Evolutionary conservation across 2,329 filamentous ascomycete species (phyloP).

Genomic region (Fusarium palustre): DNA sequence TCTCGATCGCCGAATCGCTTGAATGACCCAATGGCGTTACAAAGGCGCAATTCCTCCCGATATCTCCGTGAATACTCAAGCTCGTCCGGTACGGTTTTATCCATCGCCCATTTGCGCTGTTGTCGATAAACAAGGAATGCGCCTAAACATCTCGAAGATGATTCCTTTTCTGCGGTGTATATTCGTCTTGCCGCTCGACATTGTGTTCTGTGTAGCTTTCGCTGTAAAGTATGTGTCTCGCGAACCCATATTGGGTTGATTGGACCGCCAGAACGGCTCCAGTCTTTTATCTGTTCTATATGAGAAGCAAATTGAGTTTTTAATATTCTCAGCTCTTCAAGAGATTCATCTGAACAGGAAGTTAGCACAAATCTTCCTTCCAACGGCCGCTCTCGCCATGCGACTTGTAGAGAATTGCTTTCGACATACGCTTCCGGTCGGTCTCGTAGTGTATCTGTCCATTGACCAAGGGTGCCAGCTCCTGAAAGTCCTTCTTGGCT

Average conservation of each 20-base stretch:
- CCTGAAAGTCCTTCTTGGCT: conserved; percentile 71
- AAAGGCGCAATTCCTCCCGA: conserved; percentile 63
- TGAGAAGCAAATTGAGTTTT: conserved; percentile 61
- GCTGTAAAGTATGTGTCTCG: conserved; percentile 62
- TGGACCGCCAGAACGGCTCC: conserved; percentile 65
- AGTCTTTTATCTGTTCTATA: conserved; percentile 64
- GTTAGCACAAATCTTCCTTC: conserved; percentile 10
- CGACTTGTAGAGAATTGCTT: not conserved
- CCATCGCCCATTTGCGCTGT: conserved; percentile 55
- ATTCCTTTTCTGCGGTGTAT: conserved; percentile 63
- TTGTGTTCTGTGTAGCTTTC: conserved; percentile 67
- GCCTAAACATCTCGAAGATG: conserved; percentile 64
- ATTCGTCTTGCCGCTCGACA: conserved; percentile 69
- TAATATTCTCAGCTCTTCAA: conserved; percentile 62
- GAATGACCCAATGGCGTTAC: conserved; percentile 66
- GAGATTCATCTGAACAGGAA: conserved; percentile 59
- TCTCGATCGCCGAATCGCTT: conserved; percentile 66
- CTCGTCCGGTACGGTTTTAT: conserved; percentile 42
- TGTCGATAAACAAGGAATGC: conserved; percentile 66
- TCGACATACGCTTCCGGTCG: conserved; percentile 61
- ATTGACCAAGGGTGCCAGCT: conserved; percentile 65
- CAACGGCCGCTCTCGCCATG: not conserved
- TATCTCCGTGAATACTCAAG: conserved; percentile 54
- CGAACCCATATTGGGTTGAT: conserved; percentile 67
- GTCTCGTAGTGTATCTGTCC: conserved; percentile 69